A percentile compares a stretch with the other conserved stretches of the same genome.
Conservation (phyloP, 352 stramenopile genomes). For the Pythium myriotylum region DNA sequence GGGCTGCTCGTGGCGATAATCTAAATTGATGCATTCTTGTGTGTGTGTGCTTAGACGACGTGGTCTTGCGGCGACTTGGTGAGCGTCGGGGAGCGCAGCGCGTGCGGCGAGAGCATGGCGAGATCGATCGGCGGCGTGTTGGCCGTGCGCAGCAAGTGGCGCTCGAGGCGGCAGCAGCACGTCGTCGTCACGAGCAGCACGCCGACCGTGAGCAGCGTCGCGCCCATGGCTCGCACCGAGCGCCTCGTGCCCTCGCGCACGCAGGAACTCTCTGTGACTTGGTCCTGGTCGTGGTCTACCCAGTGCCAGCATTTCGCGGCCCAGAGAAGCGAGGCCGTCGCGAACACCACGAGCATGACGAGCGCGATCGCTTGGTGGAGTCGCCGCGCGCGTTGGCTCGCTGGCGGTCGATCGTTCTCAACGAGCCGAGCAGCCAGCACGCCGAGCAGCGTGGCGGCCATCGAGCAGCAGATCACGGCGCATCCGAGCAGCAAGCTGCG, state of each 20-base stretch:
- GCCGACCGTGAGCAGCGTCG: constrained; percentile 38
- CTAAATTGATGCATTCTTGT: neutral
- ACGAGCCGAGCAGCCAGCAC: neutral
- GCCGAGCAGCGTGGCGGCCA: constrained; percentile 1
- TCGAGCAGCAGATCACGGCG: constrained; percentile 9
- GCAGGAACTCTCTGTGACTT: too few species aligned
- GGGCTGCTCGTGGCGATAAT: too few species aligned
- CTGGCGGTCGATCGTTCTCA: neutral
- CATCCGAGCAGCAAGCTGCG: constrained; percentile 5
- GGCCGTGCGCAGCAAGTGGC: constrained; percentile 44
- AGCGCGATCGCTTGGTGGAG: constrained; percentile 2
- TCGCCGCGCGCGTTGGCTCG: neutral
- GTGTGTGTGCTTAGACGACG: too few species aligned
- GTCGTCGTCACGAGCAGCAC: constrained; percentile 42
- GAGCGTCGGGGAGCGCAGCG: constrained; percentile 16
- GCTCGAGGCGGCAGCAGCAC: constrained; percentile 58
- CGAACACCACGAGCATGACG: constrained; percentile 6
- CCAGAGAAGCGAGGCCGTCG: constrained; percentile 7
- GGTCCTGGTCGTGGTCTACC: too few species aligned
- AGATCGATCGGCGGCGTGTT: constrained; percentile 35
- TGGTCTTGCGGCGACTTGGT: constrained; percentile 11
- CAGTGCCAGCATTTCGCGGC: constrained; percentile 17
- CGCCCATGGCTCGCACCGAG: constrained; percentile 24
- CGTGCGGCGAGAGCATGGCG: constrained; percentile 39
- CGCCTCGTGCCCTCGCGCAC: constrained; percentile 11